Evolutionary conservation across 164 flowering plant species (phyloP).

Genomic region (Protea cynaroides): DNA sequence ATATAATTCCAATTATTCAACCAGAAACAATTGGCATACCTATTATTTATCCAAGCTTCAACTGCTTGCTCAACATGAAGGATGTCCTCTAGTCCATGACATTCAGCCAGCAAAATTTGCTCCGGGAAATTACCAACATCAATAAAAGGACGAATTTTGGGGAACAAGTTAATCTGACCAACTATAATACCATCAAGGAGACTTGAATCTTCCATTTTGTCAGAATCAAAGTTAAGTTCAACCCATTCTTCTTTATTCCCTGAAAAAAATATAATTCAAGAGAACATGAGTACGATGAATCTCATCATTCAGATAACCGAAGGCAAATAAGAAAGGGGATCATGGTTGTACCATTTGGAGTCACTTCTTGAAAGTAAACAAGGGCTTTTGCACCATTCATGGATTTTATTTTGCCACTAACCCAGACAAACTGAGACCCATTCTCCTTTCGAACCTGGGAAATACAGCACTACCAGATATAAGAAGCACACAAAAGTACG

Average conservation of each 20-base stretch:
- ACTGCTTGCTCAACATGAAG: constrained; percentile 23
- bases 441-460: constrained; percentile 25
- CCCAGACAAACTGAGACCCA: constrained; percentile 18
- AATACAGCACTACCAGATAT: background rate
- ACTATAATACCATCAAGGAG: constrained; percentile 1
- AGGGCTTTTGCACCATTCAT: constrained; percentile 20
- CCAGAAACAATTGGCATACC: constrained; percentile 13
- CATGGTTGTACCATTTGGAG: constrained; percentile 10
- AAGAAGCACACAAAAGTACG: constrained; percentile 1
- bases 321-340: background rate
- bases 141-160: constrained; percentile 27
- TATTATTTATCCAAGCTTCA: constrained; percentile 31
- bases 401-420: constrained; percentile 21
- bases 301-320: background rate
- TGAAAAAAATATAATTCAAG: constrained; percentile 15
- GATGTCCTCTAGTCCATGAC: constrained; percentile 14
- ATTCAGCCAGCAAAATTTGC: constrained; percentile 17
- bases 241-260: constrained; percentile 23
- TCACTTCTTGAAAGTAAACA: constrained; percentile 17
- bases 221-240: constrained; percentile 11
- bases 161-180: constrained; percentile 6
- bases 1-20: background rate
- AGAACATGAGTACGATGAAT: background rate
- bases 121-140: constrained; percentile 25
- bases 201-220: constrained; percentile 2